Evolutionary conservation across 192 early-diverging fungal genomes (phyloP).

Genomic region (Linnemannia hyalina): DNA sequence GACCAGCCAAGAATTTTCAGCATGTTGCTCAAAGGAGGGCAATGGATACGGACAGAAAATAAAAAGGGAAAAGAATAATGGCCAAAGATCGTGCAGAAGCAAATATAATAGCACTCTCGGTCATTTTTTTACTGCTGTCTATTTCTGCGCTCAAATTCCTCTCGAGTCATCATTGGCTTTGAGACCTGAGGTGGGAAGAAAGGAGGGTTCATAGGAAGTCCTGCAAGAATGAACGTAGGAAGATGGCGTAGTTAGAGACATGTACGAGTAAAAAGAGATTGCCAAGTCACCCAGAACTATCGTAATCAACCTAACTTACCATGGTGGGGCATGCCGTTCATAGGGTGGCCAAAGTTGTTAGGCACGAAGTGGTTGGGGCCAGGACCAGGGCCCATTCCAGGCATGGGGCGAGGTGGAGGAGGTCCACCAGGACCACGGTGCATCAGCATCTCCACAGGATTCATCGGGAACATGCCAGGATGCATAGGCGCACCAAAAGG

Average conservation of each 20-base stretch:
- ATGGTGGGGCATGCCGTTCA: conserved; percentile 49
- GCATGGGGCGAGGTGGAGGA: conserved; percentile 49
- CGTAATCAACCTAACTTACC: conserved; percentile 11
- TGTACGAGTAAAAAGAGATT: neutral
- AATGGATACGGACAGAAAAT: neutral
- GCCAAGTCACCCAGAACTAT: neutral
- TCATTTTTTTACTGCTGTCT: conserved; percentile 43
- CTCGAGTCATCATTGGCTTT: conserved; percentile 54
- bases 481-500: conserved; percentile 52
- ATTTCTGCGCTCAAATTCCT: conserved; percentile 58
- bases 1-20: neutral
- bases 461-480: conserved; percentile 52
- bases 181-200: conserved; percentile 55
- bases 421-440: conserved; percentile 44
- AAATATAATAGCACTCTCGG: neutral
- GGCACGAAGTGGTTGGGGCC: conserved; percentile 54
- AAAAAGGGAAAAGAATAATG: neutral
- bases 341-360: conserved; percentile 55
- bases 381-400: conserved; percentile 52
- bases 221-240: neutral
- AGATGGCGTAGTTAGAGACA: neutral
- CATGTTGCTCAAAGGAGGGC: neutral
- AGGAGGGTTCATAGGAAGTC: conserved; percentile 46
- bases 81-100: neutral
- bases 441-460: conserved; percentile 56